Evolutionary conservation across 768 basidiomycete genomes (phyloP), one percentile per base, ranked within the genome.

Genomic region (Amanita pallidorosea): DNA sequence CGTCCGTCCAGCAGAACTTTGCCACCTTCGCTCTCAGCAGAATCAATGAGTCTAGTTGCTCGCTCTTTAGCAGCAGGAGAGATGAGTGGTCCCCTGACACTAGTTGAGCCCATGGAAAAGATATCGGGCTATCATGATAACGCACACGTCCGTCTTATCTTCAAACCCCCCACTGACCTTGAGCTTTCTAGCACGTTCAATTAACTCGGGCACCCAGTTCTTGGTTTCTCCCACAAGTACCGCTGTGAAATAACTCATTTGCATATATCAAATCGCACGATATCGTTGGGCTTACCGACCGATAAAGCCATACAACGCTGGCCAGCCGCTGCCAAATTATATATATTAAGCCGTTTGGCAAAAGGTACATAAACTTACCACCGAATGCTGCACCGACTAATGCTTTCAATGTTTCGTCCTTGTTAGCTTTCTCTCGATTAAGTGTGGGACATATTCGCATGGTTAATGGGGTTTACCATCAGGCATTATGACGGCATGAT

Each of bases 231-330:
- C 95, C 29, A 99, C 89, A 46, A 95, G 75, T 25, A 96, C 65
- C n/a, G 73, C 85, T 83, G 37, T 15, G 52, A 29, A 31, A 49
- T 51, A 22, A 52, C 43, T 29, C 47, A 36, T 40, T 11, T 51
- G 25, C 25, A 11, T 27, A 33, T 33, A 13, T 13, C 27, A 9
- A 8, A 15, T 41, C 38, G 23, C 18, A 18, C 6, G 1, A 7
- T 27, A n/a, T n/a, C 17, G 13, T 4, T 27, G 31, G n/a, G 22
- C 81, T 60, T 55, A 86, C 90, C 87, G 29, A 94, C 91, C 11
- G 92, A 95, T 38, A 95, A 70, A 11, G 92, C 94, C 94, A 96
- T 97, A 69, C 94, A 98, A 52, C 96, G 79, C 65, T 98, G 95
- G 11, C 95, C 95, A 27, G 95, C 95, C 56, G 95, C 95, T 79